phyloP scores from a whole-genome alignment of 2,329 filamentous ascomycete species.

The Nemania sp. region DNA sequence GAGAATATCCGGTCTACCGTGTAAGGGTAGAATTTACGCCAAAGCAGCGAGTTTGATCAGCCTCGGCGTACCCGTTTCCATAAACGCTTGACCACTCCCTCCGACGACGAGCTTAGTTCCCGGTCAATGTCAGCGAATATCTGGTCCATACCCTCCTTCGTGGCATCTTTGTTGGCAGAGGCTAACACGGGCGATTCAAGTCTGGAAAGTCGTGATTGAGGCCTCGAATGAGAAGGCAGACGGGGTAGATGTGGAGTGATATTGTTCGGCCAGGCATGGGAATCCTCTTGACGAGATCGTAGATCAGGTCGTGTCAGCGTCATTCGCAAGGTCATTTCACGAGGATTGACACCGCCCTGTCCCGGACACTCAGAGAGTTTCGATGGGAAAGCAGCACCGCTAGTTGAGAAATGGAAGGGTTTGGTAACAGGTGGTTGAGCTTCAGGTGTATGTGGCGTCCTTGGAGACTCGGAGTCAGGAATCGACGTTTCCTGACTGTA shows the following conservation, averaged over 20 bases:
- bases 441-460: slow-evolving; percentile 57
- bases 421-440: slow-evolving; percentile 40
- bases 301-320: slow-evolving; percentile 90
- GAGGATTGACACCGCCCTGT: slow-evolving; percentile 60
- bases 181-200: slow-evolving; percentile 42
- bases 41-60: slow-evolving; percentile 13
- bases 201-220: slow-evolving; percentile 34
- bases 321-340: slow-evolving; percentile 97
- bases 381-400: slow-evolving; percentile 34
- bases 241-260: slow-evolving; percentile 37
- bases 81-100: slow-evolving; percentile 63
- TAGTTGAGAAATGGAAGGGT: slow-evolving; percentile 33
- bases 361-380: slow-evolving; percentile 49
- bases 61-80: slow-evolving; percentile 64
- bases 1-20: neutral
- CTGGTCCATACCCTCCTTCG: slow-evolving; percentile 59
- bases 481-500: slow-evolving; percentile 61
- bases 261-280: slow-evolving; percentile 69
- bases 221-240: slow-evolving; percentile 37
- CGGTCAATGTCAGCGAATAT: slow-evolving; percentile 60
- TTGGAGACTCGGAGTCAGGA: slow-evolving; percentile 63
- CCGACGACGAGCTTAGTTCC: slow-evolving; percentile 47
- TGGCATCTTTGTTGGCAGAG: slow-evolving; percentile 41
- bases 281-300: slow-evolving; percentile 71
- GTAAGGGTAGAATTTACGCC: neutral